A percentile compares a stretch with the other conserved stretches of the same genome.
phyloP scores from a whole-genome alignment of 1,139 yeast genomes.

The Kazachstania sp. region DNA sequence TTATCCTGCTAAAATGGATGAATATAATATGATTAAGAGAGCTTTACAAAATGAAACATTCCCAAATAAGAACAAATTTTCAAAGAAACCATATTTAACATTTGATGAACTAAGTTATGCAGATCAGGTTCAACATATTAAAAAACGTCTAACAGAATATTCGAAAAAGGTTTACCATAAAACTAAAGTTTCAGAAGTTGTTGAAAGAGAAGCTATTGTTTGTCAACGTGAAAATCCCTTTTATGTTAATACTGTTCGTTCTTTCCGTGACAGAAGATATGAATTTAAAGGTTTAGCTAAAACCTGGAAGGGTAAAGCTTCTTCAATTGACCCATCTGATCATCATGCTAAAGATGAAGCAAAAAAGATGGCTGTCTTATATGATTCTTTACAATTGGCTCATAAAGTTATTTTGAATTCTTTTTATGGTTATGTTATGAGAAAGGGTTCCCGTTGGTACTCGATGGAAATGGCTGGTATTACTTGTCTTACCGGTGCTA shows the following conservation, averaged over 20 bases:
- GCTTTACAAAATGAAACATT: slow-evolving; percentile 73
- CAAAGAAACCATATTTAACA: slow-evolving; percentile 41
- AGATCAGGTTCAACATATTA: slow-evolving; percentile 71
- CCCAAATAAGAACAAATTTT: slow-evolving; percentile 41
- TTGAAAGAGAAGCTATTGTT: slow-evolving; percentile 85
- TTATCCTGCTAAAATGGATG: slow-evolving; percentile 85
- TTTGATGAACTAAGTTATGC: slow-evolving; percentile 69
- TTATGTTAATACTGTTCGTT: slow-evolving; percentile 88
- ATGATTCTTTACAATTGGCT: slow-evolving; percentile 92
- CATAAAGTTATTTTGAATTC: slow-evolving; percentile 96
- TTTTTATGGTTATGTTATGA: slow-evolving; percentile 96
- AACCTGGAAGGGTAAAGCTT: slow-evolving; percentile 81
- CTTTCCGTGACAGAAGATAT: slow-evolving; percentile 91
- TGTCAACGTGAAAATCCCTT: slow-evolving; percentile 98
- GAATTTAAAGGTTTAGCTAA: slow-evolving; percentile 92
- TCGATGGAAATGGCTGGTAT: slow-evolving; percentile 99
- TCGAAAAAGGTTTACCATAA: slow-evolving; percentile 79
- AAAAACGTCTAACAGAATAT: slow-evolving; percentile 75
- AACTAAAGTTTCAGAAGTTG: slow-evolving; percentile 71
- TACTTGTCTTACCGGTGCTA: slow-evolving; percentile 95
- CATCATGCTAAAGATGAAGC: slow-evolving; percentile 68
- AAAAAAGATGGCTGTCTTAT: slow-evolving; percentile 83
- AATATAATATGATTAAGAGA: slow-evolving; percentile 81
- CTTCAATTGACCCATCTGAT: slow-evolving; percentile 47
- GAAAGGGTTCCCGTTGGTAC: slow-evolving; percentile 98